phyloP scores from a whole-genome alignment of 345 rosid genomes.

The Eucalyptus polyanthemos region DNA sequence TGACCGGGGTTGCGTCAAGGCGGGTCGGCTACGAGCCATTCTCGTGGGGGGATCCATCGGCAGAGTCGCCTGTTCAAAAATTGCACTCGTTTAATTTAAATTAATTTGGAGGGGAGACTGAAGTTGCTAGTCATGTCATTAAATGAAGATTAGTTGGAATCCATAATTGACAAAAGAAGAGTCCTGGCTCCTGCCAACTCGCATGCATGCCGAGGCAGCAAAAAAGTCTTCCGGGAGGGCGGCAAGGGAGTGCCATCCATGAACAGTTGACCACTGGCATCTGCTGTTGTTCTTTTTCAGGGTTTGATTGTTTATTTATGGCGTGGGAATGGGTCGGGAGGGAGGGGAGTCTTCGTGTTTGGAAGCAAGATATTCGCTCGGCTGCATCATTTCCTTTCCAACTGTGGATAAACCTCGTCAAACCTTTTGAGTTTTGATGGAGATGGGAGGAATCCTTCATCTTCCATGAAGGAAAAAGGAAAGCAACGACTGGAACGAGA shows the following conservation, averaged over 20 bases:
- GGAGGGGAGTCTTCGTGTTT: neutral
- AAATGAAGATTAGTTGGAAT: neutral
- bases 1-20: neutral
- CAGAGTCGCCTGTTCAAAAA: neutral
- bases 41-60: neutral
- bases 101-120: neutral
- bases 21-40: neutral
- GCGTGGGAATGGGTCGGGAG: neutral
- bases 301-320: neutral
- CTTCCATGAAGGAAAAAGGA: neutral
- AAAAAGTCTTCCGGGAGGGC: neutral
- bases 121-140: neutral
- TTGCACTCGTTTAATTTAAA: neutral
- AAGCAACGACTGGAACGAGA: neutral
- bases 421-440: neutral
- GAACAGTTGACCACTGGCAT: neutral
- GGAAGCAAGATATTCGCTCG: neutral
- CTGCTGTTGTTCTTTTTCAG: neutral
- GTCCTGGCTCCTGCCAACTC: neutral
- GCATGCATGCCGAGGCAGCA: neutral
- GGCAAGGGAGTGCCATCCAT: neutral
- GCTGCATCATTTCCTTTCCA: neutral
- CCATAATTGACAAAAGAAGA: neutral
- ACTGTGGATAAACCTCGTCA: neutral
- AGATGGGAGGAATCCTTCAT: neutral